Base-by-base conservation (phyloP, 2,329 filamentous ascomycete species). In the Verticillium dahliae region DNA sequence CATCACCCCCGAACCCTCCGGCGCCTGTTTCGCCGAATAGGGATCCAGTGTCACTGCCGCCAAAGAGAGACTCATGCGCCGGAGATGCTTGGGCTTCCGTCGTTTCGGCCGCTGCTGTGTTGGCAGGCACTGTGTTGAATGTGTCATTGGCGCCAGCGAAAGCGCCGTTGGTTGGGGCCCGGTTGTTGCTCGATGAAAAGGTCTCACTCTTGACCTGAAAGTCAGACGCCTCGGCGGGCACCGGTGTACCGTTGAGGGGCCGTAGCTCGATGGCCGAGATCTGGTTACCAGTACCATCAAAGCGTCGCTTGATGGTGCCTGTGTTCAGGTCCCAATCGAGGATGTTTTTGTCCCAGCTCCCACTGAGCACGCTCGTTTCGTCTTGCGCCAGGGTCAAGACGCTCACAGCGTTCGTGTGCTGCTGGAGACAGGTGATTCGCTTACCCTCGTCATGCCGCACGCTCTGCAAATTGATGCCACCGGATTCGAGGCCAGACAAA, bases 291-390 rank as follows among this genome's bases (percentile, higher is more conserved):
- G 83, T 91, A 1, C 90, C 89, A 56, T 89, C 87, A 69, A 95
- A 99, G 4, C 84, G 83, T 11, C 93, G 85, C 66, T 87, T 88
- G 6, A 90, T 81, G 68, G 90, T 82, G 0, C 95, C 95, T 1
- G 86, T 95, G 69, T 98, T 92, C 33, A 99, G 75, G 73, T 98
- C 95, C 95, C 95, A 99, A 72, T 98, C 93, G 60, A 92, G 85
- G 1, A 98, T 88, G 18, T 85, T 90, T 76, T 97, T 98, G 74
- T 99, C 95, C 95, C 95, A 99, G 72, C 92, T 94, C 3, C 95
- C 95, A 38, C 92, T 97, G 9, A 99, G 75, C 4, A 98, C 85
- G 45, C 89, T 93, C 69, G 84, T 88, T 77, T 99, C 95, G 67
- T 98, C 93, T 5, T 90, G 86, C 0, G 91, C 86, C 13, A 99